Base-by-base conservation (phyloP, 768 basidiomycete species). In the Auriscalpium orientale region DNA sequence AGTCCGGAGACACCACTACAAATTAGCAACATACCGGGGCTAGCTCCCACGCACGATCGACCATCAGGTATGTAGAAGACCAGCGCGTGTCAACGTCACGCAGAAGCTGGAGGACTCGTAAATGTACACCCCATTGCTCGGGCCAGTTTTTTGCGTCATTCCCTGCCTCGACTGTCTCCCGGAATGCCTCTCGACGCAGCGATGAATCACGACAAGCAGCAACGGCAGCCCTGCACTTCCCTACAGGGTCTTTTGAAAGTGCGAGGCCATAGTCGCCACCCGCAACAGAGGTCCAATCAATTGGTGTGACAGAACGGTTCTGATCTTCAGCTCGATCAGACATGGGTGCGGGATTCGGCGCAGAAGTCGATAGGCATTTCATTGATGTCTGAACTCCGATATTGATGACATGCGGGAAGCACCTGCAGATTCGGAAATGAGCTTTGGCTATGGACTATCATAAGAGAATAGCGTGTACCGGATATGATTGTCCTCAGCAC, bases 11-110 rank as follows among this genome's bases (percentile, higher is more conserved):
- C 7, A 18, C 16, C 22, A 46, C 49, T 46, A 46, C 18, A 16
- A 56, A 44, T 15, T 44, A 6, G 43, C 43, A 15, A 18, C 43
- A 15, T 18, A 44, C 43, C 7, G 15, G 47, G 28, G n/a, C 7
- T 7, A 48, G 56, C 79, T 12, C 16, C 20, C 64, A 46, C 5
- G 50, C 33, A 1, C 56, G 57, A 18, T 61, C 58, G 22, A 66
- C 59, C 62, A 66, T 65, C 8, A 61, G 37, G 22, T 56, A 58
- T 3, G 59, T 65, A 38, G 66, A 60, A 12, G 64, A 68, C 67
- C 67, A 68, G 2, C 67, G 54, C 1, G 63, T 63, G 28, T 58
- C 57, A 21, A 61, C 58, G 54, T 66, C 64, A 6, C 22, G 54
- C n/a, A 66, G 45, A 3, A 65, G 58, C 20, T 58, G 46, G 18